Evolutionary conservation across 1,284 basidiomycete genomes (phyloP).

Genomic region (Porphyrellus sp.): DNA sequence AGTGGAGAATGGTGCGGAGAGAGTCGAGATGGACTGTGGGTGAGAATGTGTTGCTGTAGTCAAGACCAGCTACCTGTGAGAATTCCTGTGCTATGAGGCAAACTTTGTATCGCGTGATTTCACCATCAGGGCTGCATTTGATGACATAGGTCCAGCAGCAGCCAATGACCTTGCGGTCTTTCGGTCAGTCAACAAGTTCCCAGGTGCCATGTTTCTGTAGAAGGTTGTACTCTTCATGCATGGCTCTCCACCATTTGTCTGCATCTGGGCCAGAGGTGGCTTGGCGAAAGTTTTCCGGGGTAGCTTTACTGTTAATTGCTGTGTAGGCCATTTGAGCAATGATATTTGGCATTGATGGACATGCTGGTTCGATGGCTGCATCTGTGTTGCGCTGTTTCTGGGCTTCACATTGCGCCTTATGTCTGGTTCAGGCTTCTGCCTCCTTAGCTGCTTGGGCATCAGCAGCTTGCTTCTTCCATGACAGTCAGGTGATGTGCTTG

Average conservation of each 20-base stretch:
- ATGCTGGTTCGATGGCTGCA: not conserved
- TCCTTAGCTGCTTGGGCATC: not conserved
- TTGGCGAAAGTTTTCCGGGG: not conserved
- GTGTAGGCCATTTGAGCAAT: not conserved
- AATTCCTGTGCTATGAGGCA: slow-evolving; percentile 31
- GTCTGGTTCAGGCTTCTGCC: not conserved
- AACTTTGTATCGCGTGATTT: slow-evolving; percentile 14
- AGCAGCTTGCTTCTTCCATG: not conserved
- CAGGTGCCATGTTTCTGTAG: slow-evolving; percentile 28
- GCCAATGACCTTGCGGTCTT: slow-evolving; percentile 26
- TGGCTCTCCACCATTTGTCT: slow-evolving; percentile 31
- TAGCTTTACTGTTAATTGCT: not conserved
- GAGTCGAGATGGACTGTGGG: not conserved
- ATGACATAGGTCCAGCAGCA: slow-evolving; percentile 37
- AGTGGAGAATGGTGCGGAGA: not conserved
- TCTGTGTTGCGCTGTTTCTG: not conserved
- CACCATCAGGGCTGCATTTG: slow-evolving; percentile 37
- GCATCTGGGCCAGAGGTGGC: not conserved
- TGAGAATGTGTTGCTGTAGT: not conserved
- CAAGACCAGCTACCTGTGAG: not conserved
- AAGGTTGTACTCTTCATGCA: slow-evolving; percentile 29
- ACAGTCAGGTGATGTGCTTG: not conserved
- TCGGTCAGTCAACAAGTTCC: slow-evolving; percentile 22
- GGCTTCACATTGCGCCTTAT: not conserved
- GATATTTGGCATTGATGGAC: not conserved